A percentile compares a stretch with the other conserved stretches of the same genome.
Evolutionary conservation across 2,329 filamentous ascomycete genomes (phyloP).

Genomic region (Penicillium sp.): DNA sequence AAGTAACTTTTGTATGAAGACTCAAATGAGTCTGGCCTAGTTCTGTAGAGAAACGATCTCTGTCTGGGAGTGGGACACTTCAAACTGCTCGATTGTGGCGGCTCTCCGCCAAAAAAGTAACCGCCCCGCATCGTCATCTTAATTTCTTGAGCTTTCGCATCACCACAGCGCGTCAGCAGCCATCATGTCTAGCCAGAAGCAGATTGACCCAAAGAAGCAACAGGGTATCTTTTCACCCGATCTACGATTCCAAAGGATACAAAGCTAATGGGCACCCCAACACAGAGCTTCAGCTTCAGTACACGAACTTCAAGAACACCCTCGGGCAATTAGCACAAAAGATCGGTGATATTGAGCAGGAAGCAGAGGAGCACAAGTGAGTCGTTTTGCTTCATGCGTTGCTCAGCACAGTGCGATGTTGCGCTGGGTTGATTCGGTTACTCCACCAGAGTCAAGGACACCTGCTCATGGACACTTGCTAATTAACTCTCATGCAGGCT

Average conservation of each 20-base stretch:
- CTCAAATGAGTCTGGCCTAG: too few relatives aligned
- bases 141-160: conserved; percentile 29
- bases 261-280: conserved; percentile 9
- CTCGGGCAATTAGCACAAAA: conserved; percentile 93
- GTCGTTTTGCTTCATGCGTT: conserved; percentile 31
- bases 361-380: conserved; percentile 97
- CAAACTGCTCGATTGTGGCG: not conserved
- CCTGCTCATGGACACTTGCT: conserved; percentile 17
- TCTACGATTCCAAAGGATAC: not conserved
- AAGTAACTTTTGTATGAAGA: too few relatives aligned
- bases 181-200: conserved; percentile 43
- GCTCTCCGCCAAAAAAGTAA: conserved; percentile 12
- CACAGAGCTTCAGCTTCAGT: conserved; percentile 52
- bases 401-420: not conserved
- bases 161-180: conserved; percentile 7
- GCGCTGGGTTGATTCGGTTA: not conserved
- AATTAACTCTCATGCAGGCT: conserved; percentile 59
- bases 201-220: conserved; percentile 47
- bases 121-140: conserved; percentile 36
- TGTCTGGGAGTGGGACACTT: too few relatives aligned
- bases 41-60: too few relatives aligned
- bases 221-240: conserved; percentile 40
- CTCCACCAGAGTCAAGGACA: not conserved
- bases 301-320: conserved; percentile 62
- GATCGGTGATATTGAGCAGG: conserved; percentile 96